phyloP scores from a whole-genome alignment of 148 eudicot genomes.

The Camellia lanceoleosa region DNA sequence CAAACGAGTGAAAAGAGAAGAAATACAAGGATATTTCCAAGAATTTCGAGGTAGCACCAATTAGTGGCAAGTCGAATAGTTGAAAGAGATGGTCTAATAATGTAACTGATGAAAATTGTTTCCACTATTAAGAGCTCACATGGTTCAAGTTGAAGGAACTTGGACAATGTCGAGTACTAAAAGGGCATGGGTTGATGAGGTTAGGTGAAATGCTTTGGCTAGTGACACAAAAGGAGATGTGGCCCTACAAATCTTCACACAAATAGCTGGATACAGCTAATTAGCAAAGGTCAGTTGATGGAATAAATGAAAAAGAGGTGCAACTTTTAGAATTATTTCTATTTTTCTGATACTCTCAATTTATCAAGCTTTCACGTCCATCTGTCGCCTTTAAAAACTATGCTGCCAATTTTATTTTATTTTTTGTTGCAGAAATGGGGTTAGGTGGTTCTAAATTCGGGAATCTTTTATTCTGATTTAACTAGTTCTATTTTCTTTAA shows the following conservation, averaged over 20 bases:
- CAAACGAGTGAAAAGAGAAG: background rate
- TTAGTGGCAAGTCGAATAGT: background rate
- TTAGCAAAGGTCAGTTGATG: background rate
- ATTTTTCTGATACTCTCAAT: background rate
- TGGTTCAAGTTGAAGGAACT: background rate
- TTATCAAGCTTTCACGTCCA: too few species aligned
- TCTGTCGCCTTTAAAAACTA: background rate
- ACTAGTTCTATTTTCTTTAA: background rate
- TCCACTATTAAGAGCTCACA: background rate
- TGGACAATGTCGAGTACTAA: background rate
- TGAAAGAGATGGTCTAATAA: background rate
- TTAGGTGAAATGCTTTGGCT: background rate
- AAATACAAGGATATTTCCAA: background rate
- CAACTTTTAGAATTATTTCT: background rate
- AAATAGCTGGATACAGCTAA: background rate
- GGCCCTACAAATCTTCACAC: background rate
- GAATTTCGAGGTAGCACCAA: background rate
- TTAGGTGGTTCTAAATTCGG: background rate
- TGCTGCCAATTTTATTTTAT: background rate
- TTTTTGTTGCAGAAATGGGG: background rate
- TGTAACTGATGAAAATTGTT: background rate
- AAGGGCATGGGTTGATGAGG: background rate
- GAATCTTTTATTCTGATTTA: background rate
- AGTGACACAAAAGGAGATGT: background rate
- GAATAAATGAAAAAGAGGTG: background rate